Base-by-base conservation (phyloP, 2,329 filamentous ascomycete genomes). In the Fusarium papillatum region DNA sequence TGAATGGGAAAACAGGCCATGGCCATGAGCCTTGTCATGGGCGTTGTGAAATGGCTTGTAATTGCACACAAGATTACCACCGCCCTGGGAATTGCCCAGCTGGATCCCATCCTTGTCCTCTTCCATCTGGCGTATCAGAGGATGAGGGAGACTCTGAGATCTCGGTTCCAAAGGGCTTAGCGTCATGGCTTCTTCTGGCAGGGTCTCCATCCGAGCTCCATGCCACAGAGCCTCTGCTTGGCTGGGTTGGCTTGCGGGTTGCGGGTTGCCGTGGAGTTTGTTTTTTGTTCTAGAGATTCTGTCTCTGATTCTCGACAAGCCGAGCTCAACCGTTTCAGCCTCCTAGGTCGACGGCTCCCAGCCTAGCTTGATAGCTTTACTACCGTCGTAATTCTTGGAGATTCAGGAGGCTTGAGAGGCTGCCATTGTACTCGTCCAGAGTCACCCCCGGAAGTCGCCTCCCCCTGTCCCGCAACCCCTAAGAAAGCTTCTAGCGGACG, bases 21-120 rank as follows among this genome's bases (percentile, higher is more conserved):
- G 36, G 34, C n/a, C 62, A 39, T 70, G 50, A 38, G 50, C 10
- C 50, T 55, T 55, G 50, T 31, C 50, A 43, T 61, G 31, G 59
- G 43, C 53, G 48, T 57, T 38, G 50, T 65, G 68, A 50, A 67
- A 64, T 71, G 59, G 65, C 67, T 63, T 70, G 69, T 71, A 67
- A 69, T 76, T 72, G 72, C 60, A 62, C 76, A 31, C 50, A 79
- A 78, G 66, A 80, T 78, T 76, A 78, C 73, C 78, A 76, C 75
- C 55, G 61, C 61, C 65, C 66, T 73, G 69, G 73, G 75, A 70
- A 78, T 73, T 76, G 61, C 71, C 73, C 71, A 60, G 53, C 62
- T 72, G 46, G 65, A 73, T 57, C 48, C 64, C 67, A 64, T 34
- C 50, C 50, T 34, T 57, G 50, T 36, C 22, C 38, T 39, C 19